phyloP scores from a whole-genome alignment of 2,329 filamentous ascomycete genomes.

The Coniosporium tulheliwenetii region DNA sequence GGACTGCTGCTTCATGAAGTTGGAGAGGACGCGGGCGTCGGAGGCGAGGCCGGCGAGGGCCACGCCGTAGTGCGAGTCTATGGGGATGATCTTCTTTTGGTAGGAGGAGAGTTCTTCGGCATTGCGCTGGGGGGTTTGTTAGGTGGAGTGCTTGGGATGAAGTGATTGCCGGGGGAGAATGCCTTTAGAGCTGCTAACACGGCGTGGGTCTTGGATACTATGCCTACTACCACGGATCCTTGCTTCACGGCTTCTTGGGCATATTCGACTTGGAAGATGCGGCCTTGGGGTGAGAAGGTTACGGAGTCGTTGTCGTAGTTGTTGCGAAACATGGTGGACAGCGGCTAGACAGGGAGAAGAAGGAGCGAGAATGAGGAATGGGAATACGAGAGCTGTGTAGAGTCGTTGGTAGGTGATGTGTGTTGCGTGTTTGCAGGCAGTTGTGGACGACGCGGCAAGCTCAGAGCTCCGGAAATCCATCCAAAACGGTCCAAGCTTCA shows the following conservation, averaged over 20 bases:
- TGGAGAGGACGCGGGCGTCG: constrained; percentile 95
- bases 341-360: not conserved
- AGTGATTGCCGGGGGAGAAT: constrained; percentile 9
- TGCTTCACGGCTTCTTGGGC: constrained; percentile 98
- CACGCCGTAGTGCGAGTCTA: constrained; percentile 91
- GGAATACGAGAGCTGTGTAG: not conserved
- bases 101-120: constrained; percentile 99
- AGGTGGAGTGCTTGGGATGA: not conserved
- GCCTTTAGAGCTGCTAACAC: constrained; percentile 96
- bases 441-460: too few relatives aligned
- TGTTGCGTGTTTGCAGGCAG: not conserved
- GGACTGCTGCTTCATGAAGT: constrained; percentile 99
- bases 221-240: constrained; percentile 90
- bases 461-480: too few relatives aligned
- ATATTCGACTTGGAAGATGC: constrained; percentile 99
- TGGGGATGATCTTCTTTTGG: constrained; percentile 96
- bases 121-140: constrained; percentile 52
- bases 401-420: too few relatives aligned
- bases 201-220: constrained; percentile 95
- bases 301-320: constrained; percentile 99
- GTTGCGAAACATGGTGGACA: constrained; percentile 76
- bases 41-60: constrained; percentile 94
- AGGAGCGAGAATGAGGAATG: not conserved
- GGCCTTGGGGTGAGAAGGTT: constrained; percentile 97
- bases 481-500: too few relatives aligned